These are phyloP conservation scores for Cryptococcus sp. DNA, from an alignment of 1,284 basidiomycete species.

Conservation along the genomic window DNA sequence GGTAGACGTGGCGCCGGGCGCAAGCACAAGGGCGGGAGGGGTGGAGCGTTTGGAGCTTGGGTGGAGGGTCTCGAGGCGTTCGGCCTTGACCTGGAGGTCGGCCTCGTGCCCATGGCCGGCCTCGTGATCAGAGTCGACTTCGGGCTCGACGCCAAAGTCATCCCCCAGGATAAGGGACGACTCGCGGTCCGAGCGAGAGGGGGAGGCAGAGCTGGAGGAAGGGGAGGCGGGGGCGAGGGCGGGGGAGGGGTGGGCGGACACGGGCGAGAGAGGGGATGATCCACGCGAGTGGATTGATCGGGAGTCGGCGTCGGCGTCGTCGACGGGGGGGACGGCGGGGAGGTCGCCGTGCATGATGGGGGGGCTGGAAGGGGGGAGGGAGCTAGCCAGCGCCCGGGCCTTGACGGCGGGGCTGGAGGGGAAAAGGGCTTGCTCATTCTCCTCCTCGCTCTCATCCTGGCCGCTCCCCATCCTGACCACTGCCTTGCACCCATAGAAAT, in stretches of 20 bases:
- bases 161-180: background rate
- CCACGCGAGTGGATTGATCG: conserved; percentile 4
- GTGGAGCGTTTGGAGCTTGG: background rate
- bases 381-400: conserved; percentile 1
- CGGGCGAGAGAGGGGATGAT: conserved; percentile 16
- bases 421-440: conserved; percentile 11
- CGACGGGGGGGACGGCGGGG: background rate
- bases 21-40: background rate
- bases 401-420: conserved; percentile 10
- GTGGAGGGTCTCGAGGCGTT: conserved; percentile 5
- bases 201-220: background rate
- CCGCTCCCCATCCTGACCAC: conserved; percentile 9
- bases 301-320: background rate
- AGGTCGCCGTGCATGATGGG: conserved; percentile 18
- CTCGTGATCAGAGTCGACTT: conserved; percentile 4
- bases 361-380: conserved; percentile 21
- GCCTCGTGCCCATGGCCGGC: background rate
- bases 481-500: conserved; percentile 42
- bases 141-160: background rate
- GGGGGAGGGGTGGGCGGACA: conserved; percentile 1
- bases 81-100: conserved; percentile 5
- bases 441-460: conserved; percentile 5
- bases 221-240: background rate
- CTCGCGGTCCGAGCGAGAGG: background rate
- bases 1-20: too few relatives aligned